Conservation (phyloP, 257 asterid species). For the Solanum chiquidenum region DNA sequence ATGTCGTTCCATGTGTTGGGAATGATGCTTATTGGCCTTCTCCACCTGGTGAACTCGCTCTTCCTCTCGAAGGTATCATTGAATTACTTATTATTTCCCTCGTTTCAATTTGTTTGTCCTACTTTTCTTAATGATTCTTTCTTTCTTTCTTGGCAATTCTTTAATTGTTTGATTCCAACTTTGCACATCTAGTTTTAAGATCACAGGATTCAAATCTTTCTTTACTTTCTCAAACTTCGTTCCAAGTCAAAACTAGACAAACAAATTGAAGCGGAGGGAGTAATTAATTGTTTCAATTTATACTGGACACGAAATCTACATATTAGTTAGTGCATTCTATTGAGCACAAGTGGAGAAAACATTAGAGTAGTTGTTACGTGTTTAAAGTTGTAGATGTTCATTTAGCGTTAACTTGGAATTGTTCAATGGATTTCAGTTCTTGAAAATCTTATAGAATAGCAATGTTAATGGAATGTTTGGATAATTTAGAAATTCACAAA, state of each 20-base stretch:
- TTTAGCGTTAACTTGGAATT: not conserved
- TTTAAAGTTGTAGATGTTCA: not conserved
- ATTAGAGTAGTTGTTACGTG: not conserved
- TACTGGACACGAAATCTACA: not conserved
- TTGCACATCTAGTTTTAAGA: not conserved
- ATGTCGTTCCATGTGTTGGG: conserved; percentile 90
- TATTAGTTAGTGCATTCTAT: not conserved
- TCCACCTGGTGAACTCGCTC: conserved; percentile 68
- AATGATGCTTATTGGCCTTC: conserved; percentile 78
- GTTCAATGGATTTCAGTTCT: not conserved
- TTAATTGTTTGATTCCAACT: not conserved
- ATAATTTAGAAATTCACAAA: not conserved
- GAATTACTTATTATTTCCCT: not conserved
- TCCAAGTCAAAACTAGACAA: not conserved
- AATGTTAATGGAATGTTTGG: not conserved
- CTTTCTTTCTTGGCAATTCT: not conserved
- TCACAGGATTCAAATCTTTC: not conserved
- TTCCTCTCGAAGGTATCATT: conserved; percentile 70
- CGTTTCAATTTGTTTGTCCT: not conserved
- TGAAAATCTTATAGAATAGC: not conserved
- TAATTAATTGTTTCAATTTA: not conserved
- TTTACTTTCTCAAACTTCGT: not conserved
- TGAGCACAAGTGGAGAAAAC: not conserved
- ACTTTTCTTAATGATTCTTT: not conserved
- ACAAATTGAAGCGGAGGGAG: not conserved